These are phyloP conservation scores for Acrocalymma vagum DNA, from an alignment of 2,329 filamentous ascomycete genomes.

Conservation along the genomic window DNA sequence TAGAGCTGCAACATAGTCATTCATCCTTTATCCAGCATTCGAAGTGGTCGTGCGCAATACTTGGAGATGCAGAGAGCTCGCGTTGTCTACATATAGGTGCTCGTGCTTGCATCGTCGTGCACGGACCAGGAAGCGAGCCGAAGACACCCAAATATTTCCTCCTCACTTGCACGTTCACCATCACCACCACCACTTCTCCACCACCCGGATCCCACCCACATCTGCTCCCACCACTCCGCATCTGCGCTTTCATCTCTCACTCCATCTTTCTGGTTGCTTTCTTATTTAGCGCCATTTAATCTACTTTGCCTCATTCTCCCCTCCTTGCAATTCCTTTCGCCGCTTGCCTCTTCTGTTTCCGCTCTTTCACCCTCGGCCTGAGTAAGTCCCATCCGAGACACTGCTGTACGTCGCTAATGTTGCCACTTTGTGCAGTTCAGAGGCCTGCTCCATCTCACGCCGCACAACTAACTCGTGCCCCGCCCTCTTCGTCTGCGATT, in stretches of 20 bases:
- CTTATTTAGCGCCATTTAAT: conserved; percentile 26
- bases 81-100: too few relatives aligned
- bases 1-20: too few relatives aligned
- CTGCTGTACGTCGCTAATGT: too few relatives aligned
- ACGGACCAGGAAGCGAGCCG: too few relatives aligned
- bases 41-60: too few relatives aligned
- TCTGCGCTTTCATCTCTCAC: conserved; percentile 19
- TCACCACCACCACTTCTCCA: conserved; percentile 15
- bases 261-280: conserved; percentile 17
- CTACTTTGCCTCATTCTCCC: conserved; percentile 9
- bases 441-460: too few relatives aligned
- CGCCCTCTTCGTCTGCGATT: background rate
- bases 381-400: too few relatives aligned
- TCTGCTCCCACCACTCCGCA: conserved; percentile 3
- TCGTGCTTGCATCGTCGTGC: too few relatives aligned
- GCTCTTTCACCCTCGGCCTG: conserved; percentile 1
- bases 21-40: too few relatives aligned
- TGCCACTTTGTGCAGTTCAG: too few relatives aligned
- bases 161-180: conserved; percentile 20
- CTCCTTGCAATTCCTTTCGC: conserved; percentile 7
- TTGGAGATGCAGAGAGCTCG: too few relatives aligned
- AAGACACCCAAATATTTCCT: too few relatives aligned
- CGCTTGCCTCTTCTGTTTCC: conserved; percentile 5
- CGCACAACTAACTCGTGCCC: conserved; percentile 10
- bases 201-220: conserved; percentile 12